These are phyloP conservation scores for Alternaria sp. DNA, from an alignment of 2,329 filamentous ascomycete genomes.

Conservation along the genomic window DNA sequence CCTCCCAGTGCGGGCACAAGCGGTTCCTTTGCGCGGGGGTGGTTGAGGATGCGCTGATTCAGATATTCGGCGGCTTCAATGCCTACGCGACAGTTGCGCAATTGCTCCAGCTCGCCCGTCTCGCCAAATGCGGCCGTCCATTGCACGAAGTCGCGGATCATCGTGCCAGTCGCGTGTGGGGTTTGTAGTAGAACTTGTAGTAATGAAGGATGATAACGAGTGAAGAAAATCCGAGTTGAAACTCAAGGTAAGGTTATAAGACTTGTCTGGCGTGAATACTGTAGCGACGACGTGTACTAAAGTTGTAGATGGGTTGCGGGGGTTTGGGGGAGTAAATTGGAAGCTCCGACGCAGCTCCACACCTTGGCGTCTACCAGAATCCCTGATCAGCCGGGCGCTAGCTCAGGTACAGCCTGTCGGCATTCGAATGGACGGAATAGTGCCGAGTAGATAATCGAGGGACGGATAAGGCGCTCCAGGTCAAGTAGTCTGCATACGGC, in stretches of 20 bases:
- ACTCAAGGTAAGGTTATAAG: not conserved
- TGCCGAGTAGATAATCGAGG: not conserved
- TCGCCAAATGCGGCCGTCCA: conserved; percentile 64
- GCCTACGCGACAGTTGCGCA: conserved; percentile 78
- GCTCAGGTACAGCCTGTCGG: conserved; percentile 23
- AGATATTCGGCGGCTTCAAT: conserved; percentile 93
- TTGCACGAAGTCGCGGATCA: conserved; percentile 62
- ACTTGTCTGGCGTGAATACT: not conserved
- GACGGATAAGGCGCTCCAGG: conserved; percentile 1
- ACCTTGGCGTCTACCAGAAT: conserved; percentile 17
- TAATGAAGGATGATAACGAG: conserved; percentile 6
- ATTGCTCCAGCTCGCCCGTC: conserved; percentile 70
- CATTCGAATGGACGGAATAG: conserved; percentile 2
- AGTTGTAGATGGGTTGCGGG: conserved; percentile 14
- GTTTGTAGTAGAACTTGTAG: conserved; percentile 3
- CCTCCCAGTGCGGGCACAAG: conserved; percentile 90
- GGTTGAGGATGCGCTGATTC: conserved; percentile 69
- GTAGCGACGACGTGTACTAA: conserved; percentile 6
- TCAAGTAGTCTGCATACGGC: conserved; percentile 3
- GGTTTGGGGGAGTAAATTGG: conserved; percentile 22
- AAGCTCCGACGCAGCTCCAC: conserved; percentile 24
- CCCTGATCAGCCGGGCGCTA: conserved; percentile 25
- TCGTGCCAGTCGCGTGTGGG: conserved; percentile 38
- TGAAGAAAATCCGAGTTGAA: not conserved
- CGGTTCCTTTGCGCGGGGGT: conserved; percentile 73